These are phyloP conservation scores for Ceratocystis lukuohia DNA, from an alignment of 2,329 filamentous ascomycete genomes.

Conservation along the genomic window DNA sequence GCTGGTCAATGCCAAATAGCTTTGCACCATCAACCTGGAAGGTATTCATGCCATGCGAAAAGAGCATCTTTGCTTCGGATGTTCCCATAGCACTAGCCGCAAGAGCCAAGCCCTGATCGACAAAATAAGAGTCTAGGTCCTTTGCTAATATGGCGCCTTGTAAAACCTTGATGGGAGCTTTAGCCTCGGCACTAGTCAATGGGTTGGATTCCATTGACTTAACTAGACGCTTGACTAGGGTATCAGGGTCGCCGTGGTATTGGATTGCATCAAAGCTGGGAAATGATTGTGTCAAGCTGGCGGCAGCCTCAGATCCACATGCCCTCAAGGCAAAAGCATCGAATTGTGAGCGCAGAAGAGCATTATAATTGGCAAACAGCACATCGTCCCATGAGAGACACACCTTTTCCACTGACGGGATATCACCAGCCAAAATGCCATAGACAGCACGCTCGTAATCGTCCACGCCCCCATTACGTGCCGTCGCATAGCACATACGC, in stretches of 20 bases:
- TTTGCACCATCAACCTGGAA: constrained; percentile 31
- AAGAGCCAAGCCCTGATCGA: constrained; percentile 43
- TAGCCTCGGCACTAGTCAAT: constrained; percentile 44
- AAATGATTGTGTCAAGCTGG: constrained; percentile 45
- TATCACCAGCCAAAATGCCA: constrained; percentile 75
- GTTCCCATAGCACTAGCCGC: constrained; percentile 25
- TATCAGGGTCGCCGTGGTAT: constrained; percentile 43
- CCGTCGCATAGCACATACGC: constrained; percentile 59
- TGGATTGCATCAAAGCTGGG: constrained; percentile 51
- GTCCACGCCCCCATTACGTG: constrained; percentile 55
- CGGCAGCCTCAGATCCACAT: constrained; percentile 39
- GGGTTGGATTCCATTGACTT: constrained; percentile 43
- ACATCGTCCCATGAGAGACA: constrained; percentile 75
- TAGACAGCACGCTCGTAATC: constrained; percentile 83
- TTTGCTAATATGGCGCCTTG: constrained; percentile 62
- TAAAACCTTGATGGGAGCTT: constrained; percentile 56
- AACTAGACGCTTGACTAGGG: constrained; percentile 46
- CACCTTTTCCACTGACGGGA: constrained; percentile 60
- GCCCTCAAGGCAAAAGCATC: constrained; percentile 52
- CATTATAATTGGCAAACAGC: constrained; percentile 77
- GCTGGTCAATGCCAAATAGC: constrained; percentile 43
- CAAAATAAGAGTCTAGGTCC: constrained; percentile 43
- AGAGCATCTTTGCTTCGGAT: constrained; percentile 25
- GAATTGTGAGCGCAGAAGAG: constrained; percentile 67
- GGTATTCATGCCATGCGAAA: constrained; percentile 24